phyloP scores from a whole-genome alignment of 1,284 basidiomycete species.

The Sporisorium exsertum region DNA sequence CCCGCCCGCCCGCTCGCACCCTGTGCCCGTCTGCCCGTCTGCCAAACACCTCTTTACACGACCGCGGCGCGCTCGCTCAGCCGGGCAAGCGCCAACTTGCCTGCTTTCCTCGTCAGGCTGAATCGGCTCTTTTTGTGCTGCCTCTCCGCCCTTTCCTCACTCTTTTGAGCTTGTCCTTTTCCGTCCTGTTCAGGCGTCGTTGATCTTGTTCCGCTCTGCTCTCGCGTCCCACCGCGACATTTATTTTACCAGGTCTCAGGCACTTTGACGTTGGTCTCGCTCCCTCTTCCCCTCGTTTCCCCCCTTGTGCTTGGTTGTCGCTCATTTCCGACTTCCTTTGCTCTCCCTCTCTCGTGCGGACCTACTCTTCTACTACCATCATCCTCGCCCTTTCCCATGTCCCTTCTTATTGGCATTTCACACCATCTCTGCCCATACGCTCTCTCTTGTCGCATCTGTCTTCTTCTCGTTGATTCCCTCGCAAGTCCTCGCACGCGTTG shows the following conservation, averaged over 20 bases:
- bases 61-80: conserved; percentile 8
- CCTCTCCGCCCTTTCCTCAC: neutral
- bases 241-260: conserved; percentile 20
- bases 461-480: neutral
- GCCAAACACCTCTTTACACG: conserved; percentile 16
- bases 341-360: conserved; percentile 35
- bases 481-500: conserved; percentile 14
- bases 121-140: neutral
- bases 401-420: conserved; percentile 5
- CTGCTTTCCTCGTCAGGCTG: neutral
- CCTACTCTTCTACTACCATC: conserved; percentile 30
- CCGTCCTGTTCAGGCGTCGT: too few species aligned
- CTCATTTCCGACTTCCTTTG: conserved; percentile 18
- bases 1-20: neutral
- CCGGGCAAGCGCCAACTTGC: neutral
- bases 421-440: conserved; percentile 2
- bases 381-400: conserved; percentile 9
- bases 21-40: neutral
- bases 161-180: too few species aligned
- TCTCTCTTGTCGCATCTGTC: conserved; percentile 17
- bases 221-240: neutral
- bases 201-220: neutral
- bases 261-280: conserved; percentile 12
- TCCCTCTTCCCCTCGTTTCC: neutral
- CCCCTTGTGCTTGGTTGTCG: neutral